Conservation (phyloP, 2,329 filamentous ascomycete genomes). For the Colletotrichum sp. region DNA sequence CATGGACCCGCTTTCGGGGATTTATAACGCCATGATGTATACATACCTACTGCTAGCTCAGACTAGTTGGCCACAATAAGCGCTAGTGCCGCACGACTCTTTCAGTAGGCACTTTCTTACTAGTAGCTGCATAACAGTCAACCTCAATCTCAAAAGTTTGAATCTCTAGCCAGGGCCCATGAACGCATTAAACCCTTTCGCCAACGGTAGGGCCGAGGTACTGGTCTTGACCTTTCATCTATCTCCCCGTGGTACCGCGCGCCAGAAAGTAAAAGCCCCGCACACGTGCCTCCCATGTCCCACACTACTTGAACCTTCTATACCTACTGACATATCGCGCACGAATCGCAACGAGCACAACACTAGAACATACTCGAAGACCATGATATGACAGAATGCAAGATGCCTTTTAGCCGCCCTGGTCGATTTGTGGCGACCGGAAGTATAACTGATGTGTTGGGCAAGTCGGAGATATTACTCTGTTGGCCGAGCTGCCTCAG, state of each 20-base stretch:
- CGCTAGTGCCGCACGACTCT: background rate
- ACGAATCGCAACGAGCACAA: background rate
- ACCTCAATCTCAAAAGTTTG: background rate
- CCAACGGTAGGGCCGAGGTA: background rate
- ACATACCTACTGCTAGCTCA: background rate
- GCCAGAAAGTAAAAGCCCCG: background rate
- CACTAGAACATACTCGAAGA: background rate
- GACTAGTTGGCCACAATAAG: background rate
- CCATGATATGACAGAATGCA: background rate
- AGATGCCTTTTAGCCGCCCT: background rate
- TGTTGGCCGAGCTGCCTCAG: rapidly evolving
- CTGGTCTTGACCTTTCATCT: background rate
- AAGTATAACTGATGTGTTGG: background rate
- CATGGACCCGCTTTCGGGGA: background rate
- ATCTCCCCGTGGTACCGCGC: background rate
- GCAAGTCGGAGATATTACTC: background rate
- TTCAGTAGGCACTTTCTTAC: background rate
- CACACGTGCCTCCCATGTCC: background rate
- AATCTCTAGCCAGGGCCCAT: background rate
- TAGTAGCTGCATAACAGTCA: background rate
- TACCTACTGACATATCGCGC: background rate
- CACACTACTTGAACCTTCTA: background rate
- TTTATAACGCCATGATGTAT: background rate
- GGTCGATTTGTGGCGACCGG: background rate
- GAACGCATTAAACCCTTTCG: background rate